Evolutionary conservation across 116 monocot species (phyloP).

Genomic region (Trichopus zeylanicus): DNA sequence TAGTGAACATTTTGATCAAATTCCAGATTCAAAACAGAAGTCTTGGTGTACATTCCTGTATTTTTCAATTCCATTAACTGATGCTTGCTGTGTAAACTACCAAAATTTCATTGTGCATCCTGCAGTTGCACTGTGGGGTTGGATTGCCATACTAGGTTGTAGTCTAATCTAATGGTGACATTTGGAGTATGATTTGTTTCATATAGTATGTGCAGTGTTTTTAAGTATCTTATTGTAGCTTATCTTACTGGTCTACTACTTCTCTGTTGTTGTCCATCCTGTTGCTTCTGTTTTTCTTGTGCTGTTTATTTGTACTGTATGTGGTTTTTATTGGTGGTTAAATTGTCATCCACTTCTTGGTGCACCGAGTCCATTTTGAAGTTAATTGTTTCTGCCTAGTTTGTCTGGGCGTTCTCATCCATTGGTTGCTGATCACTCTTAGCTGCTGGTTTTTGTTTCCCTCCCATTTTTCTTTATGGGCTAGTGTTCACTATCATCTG

Average conservation of each 20-base stretch:
- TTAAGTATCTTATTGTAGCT: neutral
- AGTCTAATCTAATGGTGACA: too few species aligned
- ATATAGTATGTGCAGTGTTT: neutral
- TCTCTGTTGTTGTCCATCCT: too few species aligned
- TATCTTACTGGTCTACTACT: neutral
- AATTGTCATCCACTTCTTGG: neutral
- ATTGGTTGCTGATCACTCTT: neutral
- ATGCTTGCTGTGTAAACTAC: too few species aligned
- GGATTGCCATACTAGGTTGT: neutral
- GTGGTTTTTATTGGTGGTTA: neutral
- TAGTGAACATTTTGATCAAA: neutral
- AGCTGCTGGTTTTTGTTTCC: neutral
- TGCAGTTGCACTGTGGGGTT: neutral
- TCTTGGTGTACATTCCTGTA: constrained; percentile 13
- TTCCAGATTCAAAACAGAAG: neutral
- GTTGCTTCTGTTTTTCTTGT: too few species aligned
- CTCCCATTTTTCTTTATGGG: too few species aligned
- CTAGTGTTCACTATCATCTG: too few species aligned
- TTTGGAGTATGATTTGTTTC: neutral
- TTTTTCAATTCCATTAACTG: neutral
- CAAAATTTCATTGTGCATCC: neutral
- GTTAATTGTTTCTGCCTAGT: neutral
- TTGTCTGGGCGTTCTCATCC: neutral
- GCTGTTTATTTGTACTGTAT: neutral
- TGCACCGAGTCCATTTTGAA: neutral